phyloP scores from a whole-genome alignment of 768 basidiomycete genomes.

The Clitopilus hobsonii region DNA sequence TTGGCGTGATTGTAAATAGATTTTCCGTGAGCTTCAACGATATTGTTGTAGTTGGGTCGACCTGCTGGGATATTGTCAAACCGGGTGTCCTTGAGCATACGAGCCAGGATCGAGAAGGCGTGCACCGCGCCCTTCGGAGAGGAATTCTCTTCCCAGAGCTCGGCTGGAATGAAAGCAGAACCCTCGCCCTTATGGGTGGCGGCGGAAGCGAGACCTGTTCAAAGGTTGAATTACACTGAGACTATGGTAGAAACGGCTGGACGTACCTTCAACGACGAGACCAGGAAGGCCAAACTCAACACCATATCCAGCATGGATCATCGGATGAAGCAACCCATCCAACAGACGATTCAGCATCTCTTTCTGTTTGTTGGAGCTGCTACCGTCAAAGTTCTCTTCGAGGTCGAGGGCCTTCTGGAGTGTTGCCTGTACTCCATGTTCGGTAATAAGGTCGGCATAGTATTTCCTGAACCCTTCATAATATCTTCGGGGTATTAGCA shows the following conservation, averaged over 20 bases:
- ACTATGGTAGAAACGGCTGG: not conserved
- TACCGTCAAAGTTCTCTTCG: conserved; percentile 35
- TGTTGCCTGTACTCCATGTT: conserved; percentile 32
- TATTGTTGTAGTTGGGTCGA: conserved; percentile 24
- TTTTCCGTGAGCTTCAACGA: conserved; percentile 31
- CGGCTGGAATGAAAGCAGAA: conserved; percentile 23
- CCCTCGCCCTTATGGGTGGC: conserved; percentile 39
- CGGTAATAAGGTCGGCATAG: conserved; percentile 34
- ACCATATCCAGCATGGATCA: conserved; percentile 63
- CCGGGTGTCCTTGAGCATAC: conserved; percentile 46
- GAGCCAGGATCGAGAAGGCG: conserved; percentile 49
- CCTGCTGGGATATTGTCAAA: conserved; percentile 18
- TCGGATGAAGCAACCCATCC: conserved; percentile 54
- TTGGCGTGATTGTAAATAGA: conserved; percentile 35
- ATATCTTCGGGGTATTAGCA: conserved; percentile 29
- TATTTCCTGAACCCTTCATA: conserved; percentile 50
- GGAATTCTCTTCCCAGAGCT: not conserved
- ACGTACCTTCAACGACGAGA: conserved; percentile 48
- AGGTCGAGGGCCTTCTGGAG: conserved; percentile 37
- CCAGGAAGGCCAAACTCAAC: conserved; percentile 58
- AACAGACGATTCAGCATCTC: conserved; percentile 46
- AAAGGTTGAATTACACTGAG: conserved; percentile 4
- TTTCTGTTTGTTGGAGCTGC: conserved; percentile 27
- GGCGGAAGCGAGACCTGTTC: conserved; percentile 40
- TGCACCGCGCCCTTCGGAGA: conserved; percentile 21